These are phyloP conservation scores for Bolboschoenus planiculmis DNA, from an alignment of 176 grass and related monocot species.

Conservation along the genomic window DNA sequence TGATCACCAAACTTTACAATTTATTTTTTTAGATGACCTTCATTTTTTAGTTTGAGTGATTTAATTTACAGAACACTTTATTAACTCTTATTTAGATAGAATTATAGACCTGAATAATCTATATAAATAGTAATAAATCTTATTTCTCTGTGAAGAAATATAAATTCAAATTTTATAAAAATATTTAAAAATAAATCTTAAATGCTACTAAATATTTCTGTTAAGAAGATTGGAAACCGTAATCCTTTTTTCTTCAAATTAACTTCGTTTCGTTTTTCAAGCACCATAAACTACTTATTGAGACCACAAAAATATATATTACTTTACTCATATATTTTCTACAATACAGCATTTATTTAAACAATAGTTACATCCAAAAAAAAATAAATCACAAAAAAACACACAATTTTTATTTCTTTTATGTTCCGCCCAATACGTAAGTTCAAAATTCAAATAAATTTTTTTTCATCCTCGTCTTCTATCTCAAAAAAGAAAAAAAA, in stretches of 20 bases:
- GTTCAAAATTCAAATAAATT: background rate
- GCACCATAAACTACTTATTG: background rate
- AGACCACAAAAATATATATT: background rate
- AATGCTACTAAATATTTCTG: too few species aligned
- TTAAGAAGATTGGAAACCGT: background rate
- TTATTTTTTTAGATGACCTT: background rate
- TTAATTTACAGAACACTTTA: background rate
- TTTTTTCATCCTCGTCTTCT: too few species aligned
- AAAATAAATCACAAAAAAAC: background rate
- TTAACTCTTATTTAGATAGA: background rate
- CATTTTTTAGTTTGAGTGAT: background rate
- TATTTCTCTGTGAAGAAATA: too few species aligned
- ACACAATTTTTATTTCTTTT: background rate
- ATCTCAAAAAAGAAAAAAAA: too few species aligned
- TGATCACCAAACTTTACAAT: background rate
- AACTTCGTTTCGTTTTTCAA: background rate
- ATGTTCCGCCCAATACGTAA: background rate
- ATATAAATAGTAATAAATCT: too few species aligned
- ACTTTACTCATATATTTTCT: background rate
- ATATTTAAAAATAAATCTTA: too few species aligned
- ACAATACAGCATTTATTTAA: background rate
- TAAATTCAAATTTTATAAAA: too few species aligned
- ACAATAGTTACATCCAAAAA: background rate
- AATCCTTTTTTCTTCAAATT: background rate
- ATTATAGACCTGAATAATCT: too few species aligned